Percentiles rank a stretch among this genome's conserved stretches.
Conservation (phyloP, 116 monocot species). For the Trichopus zeylanicus region DNA sequence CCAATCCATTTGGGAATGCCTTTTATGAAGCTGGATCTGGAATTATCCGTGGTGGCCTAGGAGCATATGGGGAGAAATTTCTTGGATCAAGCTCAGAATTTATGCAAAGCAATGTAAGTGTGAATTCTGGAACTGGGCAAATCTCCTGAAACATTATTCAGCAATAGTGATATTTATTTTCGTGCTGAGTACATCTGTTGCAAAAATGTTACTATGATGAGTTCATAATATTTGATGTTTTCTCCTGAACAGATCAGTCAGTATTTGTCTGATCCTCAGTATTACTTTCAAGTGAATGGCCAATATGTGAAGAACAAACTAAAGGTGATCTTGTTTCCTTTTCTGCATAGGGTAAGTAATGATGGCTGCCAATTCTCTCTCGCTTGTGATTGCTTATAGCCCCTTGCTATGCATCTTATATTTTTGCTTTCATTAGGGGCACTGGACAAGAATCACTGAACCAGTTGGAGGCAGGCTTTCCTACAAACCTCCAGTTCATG, state of each 20-base stretch:
- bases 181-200: too few relatives aligned
- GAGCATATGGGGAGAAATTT: constrained; percentile 55
- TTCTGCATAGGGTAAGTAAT: constrained; percentile 50
- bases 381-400: not conserved
- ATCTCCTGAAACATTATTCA: not conserved
- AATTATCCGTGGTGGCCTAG: constrained; percentile 47
- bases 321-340: constrained; percentile 50
- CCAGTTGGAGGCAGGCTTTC: constrained; percentile 55
- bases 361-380: not conserved
- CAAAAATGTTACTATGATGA: not conserved
- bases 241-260: constrained; percentile 39
- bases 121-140: not conserved
- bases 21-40: constrained; percentile 53
- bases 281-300: constrained; percentile 66
- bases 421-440: constrained; percentile 30
- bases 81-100: constrained; percentile 64
- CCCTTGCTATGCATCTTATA: not conserved
- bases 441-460: constrained; percentile 67
- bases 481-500: constrained; percentile 59
- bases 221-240: not conserved
- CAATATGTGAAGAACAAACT: constrained; percentile 62
- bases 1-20: constrained; percentile 38
- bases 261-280: constrained; percentile 56
- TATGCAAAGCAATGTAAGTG: constrained; percentile 64
- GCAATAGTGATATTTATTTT: too few relatives aligned